Evolutionary conservation across 371 early-diverging fungal species (phyloP).

Genomic region (Rhizopus delemar): DNA sequence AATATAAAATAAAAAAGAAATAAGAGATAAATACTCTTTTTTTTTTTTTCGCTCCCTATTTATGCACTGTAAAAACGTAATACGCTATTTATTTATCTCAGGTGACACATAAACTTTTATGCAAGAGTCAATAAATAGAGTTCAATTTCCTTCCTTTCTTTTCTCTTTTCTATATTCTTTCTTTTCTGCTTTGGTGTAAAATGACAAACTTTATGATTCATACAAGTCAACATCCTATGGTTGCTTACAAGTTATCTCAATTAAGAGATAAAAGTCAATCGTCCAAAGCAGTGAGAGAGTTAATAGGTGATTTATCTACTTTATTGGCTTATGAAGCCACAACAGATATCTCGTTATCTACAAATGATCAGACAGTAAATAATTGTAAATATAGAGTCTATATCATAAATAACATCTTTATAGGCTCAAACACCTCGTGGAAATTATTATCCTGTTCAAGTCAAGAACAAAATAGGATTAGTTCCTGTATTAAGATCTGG

Average conservation of each 20-base stretch:
- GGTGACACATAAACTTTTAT: background rate
- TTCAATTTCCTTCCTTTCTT: slow-evolving; percentile 1
- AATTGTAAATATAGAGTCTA: background rate
- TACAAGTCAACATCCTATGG: slow-evolving; percentile 68
- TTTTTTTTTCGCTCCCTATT: background rate
- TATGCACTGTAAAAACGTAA: background rate
- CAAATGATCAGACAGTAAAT: slow-evolving; percentile 1
- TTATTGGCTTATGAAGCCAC: slow-evolving; percentile 77
- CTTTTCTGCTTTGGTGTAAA: background rate
- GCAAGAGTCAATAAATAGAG: background rate
- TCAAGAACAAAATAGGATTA: slow-evolving; percentile 65
- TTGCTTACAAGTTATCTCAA: slow-evolving; percentile 69
- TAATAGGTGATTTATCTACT: slow-evolving; percentile 61
- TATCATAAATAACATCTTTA: background rate
- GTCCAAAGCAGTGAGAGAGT: slow-evolving; percentile 67
- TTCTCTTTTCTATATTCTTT: slow-evolving; percentile 10
- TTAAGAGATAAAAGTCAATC: slow-evolving; percentile 62
- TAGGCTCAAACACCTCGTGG: slow-evolving; percentile 47
- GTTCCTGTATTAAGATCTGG: slow-evolving; percentile 88
- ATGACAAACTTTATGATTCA: slow-evolving; percentile 25
- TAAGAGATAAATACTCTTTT: slow-evolving; percentile 5
- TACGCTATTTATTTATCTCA: background rate
- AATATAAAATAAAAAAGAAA: slow-evolving; percentile 6
- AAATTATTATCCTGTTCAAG: slow-evolving; percentile 47
- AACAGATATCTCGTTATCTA: slow-evolving; percentile 34